phyloP scores from a whole-genome alignment of 768 basidiomycete species.

The Pholiota molesta region DNA sequence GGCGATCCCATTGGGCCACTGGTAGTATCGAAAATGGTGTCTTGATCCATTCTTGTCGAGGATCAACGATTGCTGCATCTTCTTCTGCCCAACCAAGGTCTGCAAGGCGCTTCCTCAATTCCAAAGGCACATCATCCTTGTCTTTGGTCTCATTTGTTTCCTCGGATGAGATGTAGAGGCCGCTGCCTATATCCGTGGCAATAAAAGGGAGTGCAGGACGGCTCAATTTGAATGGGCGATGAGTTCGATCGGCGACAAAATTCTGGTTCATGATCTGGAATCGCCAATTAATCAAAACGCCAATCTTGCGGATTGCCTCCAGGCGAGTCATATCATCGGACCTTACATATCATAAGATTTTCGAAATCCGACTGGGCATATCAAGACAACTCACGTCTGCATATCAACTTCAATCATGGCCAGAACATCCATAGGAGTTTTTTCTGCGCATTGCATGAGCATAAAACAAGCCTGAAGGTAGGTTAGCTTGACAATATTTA shows the following conservation, averaged over 20 bases:
- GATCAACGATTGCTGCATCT: conserved; percentile 50
- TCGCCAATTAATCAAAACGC: conserved; percentile 64
- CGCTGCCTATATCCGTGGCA: conserved; percentile 74
- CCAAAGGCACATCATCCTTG: conserved; percentile 60
- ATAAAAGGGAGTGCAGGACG: conserved; percentile 75
- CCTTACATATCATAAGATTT: conserved; percentile 31
- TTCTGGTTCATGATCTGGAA: conserved; percentile 69
- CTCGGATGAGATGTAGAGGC: conserved; percentile 56
- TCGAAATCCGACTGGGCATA: not conserved
- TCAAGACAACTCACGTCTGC: conserved; percentile 45
- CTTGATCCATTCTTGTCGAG: conserved; percentile 57
- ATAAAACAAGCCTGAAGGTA: conserved; percentile 59
- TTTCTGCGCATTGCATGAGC: conserved; percentile 75
- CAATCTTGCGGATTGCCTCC: conserved; percentile 56
- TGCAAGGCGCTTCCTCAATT: conserved; percentile 64
- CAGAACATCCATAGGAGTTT: conserved; percentile 49
- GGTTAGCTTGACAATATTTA: not conserved
- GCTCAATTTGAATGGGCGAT: conserved; percentile 72
- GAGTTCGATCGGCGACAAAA: conserved; percentile 59
- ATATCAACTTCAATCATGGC: conserved; percentile 57
- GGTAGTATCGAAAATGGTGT: conserved; percentile 73
- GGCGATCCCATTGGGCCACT: conserved; percentile 53
- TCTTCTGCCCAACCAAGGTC: conserved; percentile 80
- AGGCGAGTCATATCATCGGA: conserved; percentile 50
- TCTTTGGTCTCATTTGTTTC: conserved; percentile 51